Evolutionary conservation across 176 grass and related monocot species (phyloP), one percentile per base, ranked within the genome.

Genomic region (Triticum urartu): DNA sequence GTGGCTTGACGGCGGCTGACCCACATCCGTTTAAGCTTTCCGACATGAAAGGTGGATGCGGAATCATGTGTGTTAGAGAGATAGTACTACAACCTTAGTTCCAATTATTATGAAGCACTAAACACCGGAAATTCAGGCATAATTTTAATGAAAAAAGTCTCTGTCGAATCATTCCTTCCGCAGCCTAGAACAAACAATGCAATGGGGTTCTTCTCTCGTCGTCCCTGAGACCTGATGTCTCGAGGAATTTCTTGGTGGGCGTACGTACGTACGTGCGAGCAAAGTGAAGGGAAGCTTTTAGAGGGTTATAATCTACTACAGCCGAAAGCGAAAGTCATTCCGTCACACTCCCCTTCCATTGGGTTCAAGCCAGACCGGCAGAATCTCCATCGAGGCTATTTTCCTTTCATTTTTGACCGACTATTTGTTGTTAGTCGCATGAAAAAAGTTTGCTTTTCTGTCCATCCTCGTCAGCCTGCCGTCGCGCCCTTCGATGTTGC

Each of bases 321-420:
- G 85, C 80, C 80, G 80, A 87, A 90, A 87, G 80, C 67, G 83
- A 79, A 83, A 79, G 66, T 24, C 83, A 63, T 66, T 36, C 13
- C 18, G 7, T 21, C 54, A 21, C 18, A 0, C 18, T 21, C 2
- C 6, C 3, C 54, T 59, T 59, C 18, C 6, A 0, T 21, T 9
- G 54, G 6, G 54, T 59, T 21, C 18, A 8, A 7, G 50, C 50
- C 50, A 18, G 50, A 18, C 50, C 5, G 50, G 50, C 50, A 54
- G 50, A 54, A 54, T 54, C 50, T 54, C 15, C 50, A 18, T 18
- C 15, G 15, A 18, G 15, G 50, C 50, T 52, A 50, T 50, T 15
- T 45, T 47, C 5, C 12, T 50, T 5, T 15, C 3, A 1, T 47
- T 47, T 15, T 50, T 50, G 13, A 50, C 47, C 47, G 13, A 50